Percentiles rank a stretch among this genome's conserved stretches.
Evolutionary conservation across 371 early-diverging fungal genomes (phyloP).

Genomic region (Lichtheimia corymbifera): DNA sequence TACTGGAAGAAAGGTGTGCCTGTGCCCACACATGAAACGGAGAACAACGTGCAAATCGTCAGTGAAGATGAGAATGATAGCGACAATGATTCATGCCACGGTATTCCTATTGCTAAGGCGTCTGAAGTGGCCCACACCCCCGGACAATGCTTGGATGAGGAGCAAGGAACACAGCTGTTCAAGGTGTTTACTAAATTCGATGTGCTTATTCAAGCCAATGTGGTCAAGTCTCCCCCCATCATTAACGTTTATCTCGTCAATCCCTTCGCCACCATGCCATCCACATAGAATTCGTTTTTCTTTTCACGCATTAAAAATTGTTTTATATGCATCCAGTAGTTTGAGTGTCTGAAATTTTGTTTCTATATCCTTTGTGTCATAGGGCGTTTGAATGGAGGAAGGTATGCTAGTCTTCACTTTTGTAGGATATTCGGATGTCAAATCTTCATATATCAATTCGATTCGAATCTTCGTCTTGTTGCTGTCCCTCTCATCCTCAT

Average conservation of each 20-base stretch:
- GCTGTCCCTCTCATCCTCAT: not conserved
- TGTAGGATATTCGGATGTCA: not conserved
- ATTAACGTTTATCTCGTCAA: conserved; percentile 41
- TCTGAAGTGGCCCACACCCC: not conserved
- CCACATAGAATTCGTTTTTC: not conserved
- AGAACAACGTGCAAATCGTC: conserved; percentile 18
- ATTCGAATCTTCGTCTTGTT: not conserved
- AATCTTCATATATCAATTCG: conserved; percentile 2
- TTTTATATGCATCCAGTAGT: conserved; percentile 6
- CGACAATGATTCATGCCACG: conserved; percentile 5
- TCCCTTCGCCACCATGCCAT: conserved; percentile 22
- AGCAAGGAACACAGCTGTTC: conserved; percentile 28
- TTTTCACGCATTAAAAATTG: conserved; percentile 1
- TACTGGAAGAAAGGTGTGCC: conserved; percentile 51
- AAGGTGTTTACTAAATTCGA: conserved; percentile 28
- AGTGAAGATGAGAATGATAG: conserved; percentile 11
- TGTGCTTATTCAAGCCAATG: conserved; percentile 35
- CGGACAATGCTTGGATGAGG: conserved; percentile 14
- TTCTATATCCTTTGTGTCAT: no score
- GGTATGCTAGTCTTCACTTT: not conserved
- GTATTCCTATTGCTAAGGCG: conserved; percentile 1
- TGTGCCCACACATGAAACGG: conserved; percentile 10
- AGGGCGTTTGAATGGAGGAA: no score
- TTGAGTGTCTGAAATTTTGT: not conserved
- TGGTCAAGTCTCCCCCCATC: conserved; percentile 38